A percentile compares a stretch with the other conserved stretches of the same genome.
phyloP scores from a whole-genome alignment of 2,329 filamentous ascomycete species.

The Penicillium sp. region DNA sequence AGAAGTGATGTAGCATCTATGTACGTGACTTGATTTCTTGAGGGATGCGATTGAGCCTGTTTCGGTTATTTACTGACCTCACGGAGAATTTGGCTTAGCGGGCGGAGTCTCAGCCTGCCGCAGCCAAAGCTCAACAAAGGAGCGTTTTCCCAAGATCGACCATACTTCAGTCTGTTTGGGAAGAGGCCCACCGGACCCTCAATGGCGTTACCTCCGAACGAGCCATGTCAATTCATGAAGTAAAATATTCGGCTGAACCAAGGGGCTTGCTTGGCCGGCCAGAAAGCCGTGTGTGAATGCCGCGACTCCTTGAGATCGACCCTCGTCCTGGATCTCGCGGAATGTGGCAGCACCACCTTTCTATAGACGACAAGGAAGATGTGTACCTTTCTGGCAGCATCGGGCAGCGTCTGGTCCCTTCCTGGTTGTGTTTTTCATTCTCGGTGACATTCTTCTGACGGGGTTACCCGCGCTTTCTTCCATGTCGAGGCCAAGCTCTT shows the following conservation, averaged over 20 bases:
- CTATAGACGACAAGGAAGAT: conserved; percentile 3
- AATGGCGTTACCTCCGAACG: not conserved
- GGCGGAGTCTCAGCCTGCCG: not conserved
- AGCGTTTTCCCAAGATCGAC: not conserved
- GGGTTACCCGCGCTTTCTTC: not conserved
- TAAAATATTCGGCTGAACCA: not conserved
- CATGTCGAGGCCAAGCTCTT: conserved; percentile 1
- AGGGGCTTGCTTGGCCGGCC: conserved; percentile 11
- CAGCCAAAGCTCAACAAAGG: not conserved
- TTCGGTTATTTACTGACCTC: conserved; percentile 7
- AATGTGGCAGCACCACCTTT: conserved; percentile 19
- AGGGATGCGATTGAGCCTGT: not conserved
- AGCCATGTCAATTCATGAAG: not conserved
- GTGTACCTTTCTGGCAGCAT: conserved; percentile 13
- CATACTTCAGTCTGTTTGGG: conserved; percentile 8
- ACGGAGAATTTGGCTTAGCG: conserved; percentile 12
- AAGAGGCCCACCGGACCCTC: not conserved
- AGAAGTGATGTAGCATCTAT: too few species aligned
- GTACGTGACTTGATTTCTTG: too few species aligned
- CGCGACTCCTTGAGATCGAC: conserved; percentile 13
- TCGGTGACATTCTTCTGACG: conserved; percentile 25
- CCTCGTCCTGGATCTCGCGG: conserved; percentile 7
- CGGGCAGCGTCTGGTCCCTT: not conserved
- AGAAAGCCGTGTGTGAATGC: conserved; percentile 12
- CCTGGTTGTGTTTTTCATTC: conserved; percentile 18